phyloP scores from a whole-genome alignment of 139 green algal genomes.

The Spirogloea muscicola region DNA sequence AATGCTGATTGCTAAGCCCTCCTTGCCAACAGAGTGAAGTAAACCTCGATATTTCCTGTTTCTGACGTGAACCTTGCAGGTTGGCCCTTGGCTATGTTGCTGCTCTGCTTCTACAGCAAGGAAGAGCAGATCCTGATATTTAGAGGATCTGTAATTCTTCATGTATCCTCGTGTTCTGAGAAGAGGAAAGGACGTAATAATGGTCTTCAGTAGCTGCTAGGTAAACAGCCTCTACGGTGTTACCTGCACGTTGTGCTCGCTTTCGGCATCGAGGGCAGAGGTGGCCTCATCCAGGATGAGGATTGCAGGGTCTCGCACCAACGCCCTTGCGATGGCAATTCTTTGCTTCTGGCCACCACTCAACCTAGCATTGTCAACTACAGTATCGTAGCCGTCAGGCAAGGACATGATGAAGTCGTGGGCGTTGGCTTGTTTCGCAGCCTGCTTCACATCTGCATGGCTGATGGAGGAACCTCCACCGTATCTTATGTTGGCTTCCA shows the following conservation, averaged over 20 bases:
- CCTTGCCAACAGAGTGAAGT: too few species aligned
- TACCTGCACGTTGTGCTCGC: slow-evolving; percentile 72
- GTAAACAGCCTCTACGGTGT: slow-evolving; percentile 61
- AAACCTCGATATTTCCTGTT: too few species aligned
- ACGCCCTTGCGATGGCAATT: slow-evolving; percentile 68
- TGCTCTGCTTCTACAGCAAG: too few species aligned
- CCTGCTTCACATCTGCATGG: slow-evolving; percentile 55
- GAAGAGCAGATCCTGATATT: too few species aligned
- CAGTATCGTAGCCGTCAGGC: slow-evolving; percentile 71
- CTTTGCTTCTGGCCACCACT: slow-evolving; percentile 63
- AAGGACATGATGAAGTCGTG: slow-evolving; percentile 66
- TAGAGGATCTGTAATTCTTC: too few species aligned
- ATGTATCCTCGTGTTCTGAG: too few species aligned
- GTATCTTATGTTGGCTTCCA: slow-evolving; percentile 82
- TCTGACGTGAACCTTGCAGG: too few species aligned
- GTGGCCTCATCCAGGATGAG: slow-evolving; percentile 91
- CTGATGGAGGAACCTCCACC: slow-evolving; percentile 6
- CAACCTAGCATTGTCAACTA: slow-evolving; percentile 24
- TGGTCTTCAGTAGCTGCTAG: too few species aligned
- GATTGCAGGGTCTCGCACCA: slow-evolving; percentile 66
- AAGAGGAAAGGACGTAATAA: too few species aligned
- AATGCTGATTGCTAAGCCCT: too few species aligned
- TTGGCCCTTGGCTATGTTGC: too few species aligned
- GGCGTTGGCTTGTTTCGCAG: slow-evolving; percentile 70
- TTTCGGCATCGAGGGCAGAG: slow-evolving; percentile 69